phyloP scores from a whole-genome alignment of 2,329 filamentous ascomycete genomes.

The Trichoderma koningii region DNA sequence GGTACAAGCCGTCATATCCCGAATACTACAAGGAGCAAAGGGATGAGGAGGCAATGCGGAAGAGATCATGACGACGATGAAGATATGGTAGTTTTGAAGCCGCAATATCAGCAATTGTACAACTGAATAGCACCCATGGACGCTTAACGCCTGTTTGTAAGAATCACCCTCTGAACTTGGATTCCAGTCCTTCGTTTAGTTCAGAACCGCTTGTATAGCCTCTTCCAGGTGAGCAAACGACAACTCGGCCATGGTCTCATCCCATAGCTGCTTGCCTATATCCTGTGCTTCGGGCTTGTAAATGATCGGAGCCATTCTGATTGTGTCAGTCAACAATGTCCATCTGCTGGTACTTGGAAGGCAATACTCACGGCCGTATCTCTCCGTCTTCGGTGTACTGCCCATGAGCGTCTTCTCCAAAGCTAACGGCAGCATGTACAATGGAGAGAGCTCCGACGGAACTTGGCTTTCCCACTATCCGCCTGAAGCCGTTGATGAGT shows the following conservation, averaged over 20 bases:
- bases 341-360: too few relatives aligned
- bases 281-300: slow-evolving; percentile 7
- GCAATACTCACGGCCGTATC: slow-evolving; percentile 4
- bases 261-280: slow-evolving; percentile 5
- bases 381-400: slow-evolving; percentile 1
- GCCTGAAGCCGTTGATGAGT: slow-evolving; percentile 6
- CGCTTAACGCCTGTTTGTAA: too few relatives aligned
- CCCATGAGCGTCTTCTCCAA: slow-evolving; percentile 1
- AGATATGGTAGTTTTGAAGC: not conserved
- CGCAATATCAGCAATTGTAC: not conserved
- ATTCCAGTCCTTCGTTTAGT: not conserved
- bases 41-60: not conserved
- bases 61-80: too few relatives aligned
- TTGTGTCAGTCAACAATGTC: not conserved
- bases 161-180: not conserved
- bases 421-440: not conserved
- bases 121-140: not conserved
- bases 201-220: not conserved
- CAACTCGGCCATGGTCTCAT: slow-evolving; percentile 13
- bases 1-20: slow-evolving; percentile 18
- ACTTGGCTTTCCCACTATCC: not conserved
- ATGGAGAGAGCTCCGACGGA: not conserved
- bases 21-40: not conserved
- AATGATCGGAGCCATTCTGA: slow-evolving; percentile 4
- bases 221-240: slow-evolving; percentile 9